Evolutionary conservation across 768 basidiomycete genomes (phyloP), one percentile per base, ranked within the genome.

Genomic region (Trametes gibbosa): DNA sequence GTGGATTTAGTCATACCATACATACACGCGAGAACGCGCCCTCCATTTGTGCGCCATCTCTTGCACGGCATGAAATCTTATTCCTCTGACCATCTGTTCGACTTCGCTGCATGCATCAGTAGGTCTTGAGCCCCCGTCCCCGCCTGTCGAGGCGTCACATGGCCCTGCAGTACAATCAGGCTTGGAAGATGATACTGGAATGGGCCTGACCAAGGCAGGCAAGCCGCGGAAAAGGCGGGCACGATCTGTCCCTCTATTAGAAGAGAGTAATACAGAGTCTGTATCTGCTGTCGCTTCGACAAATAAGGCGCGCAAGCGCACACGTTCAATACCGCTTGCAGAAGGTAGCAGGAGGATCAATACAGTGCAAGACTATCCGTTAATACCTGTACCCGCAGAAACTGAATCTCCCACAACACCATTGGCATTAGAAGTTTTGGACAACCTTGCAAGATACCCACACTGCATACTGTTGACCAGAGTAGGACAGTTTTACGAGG

Each of bases 401-500:
- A 17, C 45, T 21, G 29, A 35, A 9, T 57, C 62, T 23, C 75
- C 80, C 2, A 73, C 69, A 40, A 84, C 78, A 24, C 73, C 79
- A 47, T 80, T 96, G 21, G 88, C 92, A 2, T 78, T 70, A 43
- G 87, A 86, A 63, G 87, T 98, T 32, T 77, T 83, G 62, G 72
- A 81, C 24, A 93, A 97, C 67, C 77, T 90, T 19, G 74, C 77
- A 40, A 82, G 76, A 47, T 97, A 93, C 68, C 90, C 95, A 21
- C 90, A 95, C 65, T 95, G 94, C 68, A 79, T 97, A 27, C 77
- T 98, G 24, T 80, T 98, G 17, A 98, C 95, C 8, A 84, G 92
- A 53, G 94, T 98, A 12, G 95, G 95, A 14, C 88, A 93, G 66
- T 98, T 98, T 72, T 98, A 96, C 69, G 95, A 98, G 82, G 95